Evolutionary conservation across 176 grass and related monocot species (phyloP).

Genomic region (Zoysia pacifica): DNA sequence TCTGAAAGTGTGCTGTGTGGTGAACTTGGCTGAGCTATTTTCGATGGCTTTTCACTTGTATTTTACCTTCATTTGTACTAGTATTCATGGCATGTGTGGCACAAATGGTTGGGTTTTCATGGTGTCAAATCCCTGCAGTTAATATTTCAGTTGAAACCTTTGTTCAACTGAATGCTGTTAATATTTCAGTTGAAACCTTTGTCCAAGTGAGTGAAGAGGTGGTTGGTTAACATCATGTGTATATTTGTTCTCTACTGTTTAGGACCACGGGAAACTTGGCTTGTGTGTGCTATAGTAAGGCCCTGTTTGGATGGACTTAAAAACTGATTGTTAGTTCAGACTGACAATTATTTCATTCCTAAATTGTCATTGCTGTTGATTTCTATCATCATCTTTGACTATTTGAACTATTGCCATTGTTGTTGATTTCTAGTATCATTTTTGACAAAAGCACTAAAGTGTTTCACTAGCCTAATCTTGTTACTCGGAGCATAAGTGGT

Average conservation of each 20-base stretch:
- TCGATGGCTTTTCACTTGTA: not conserved
- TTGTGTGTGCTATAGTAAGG: too few species aligned
- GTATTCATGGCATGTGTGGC: not conserved
- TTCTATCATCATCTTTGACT: too few species aligned
- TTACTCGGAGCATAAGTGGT: too few species aligned
- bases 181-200: conserved; percentile 14
- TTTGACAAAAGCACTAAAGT: too few species aligned
- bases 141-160: conserved; percentile 14
- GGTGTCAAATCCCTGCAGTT: not conserved
- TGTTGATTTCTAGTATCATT: too few species aligned
- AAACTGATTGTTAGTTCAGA: too few species aligned
- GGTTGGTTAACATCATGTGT: not conserved
- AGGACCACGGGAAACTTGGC: not conserved
- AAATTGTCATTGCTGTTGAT: too few species aligned
- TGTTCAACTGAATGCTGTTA: conserved; percentile 27
- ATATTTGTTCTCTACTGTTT: not conserved
- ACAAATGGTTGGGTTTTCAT: not conserved
- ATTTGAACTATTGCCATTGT: too few species aligned
- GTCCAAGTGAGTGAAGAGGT: conserved; percentile 8
- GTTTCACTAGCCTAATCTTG: too few species aligned
- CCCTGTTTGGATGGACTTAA: too few species aligned
- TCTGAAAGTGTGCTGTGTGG: not conserved
- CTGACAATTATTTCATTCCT: too few species aligned
- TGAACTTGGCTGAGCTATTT: not conserved
- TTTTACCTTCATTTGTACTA: conserved; percentile 3